Evolutionary conservation across 73 alveolate species (phyloP).

Genomic region (Blepharisma japonicum): DNA sequence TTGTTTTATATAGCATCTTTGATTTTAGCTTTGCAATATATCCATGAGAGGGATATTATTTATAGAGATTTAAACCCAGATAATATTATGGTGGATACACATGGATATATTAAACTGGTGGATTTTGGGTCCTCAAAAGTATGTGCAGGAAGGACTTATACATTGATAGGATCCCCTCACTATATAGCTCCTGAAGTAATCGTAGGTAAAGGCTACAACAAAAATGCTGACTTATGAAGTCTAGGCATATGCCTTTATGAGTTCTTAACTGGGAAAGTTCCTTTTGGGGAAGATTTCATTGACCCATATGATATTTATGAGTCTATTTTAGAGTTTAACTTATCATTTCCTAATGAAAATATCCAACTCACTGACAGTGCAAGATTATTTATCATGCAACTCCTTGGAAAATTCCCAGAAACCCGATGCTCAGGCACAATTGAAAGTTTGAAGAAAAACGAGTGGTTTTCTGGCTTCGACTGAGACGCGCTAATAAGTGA

Average conservation of each 20-base stretch:
- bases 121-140: slow-evolving; percentile 78
- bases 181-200: slow-evolving; percentile 66
- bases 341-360: slow-evolving; percentile 4
- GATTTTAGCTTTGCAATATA: slow-evolving; percentile 56
- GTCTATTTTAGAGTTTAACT: neutral
- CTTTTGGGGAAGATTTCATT: slow-evolving; percentile 28
- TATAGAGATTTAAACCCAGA: slow-evolving; percentile 79
- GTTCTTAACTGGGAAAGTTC: slow-evolving; percentile 49
- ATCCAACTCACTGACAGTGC: slow-evolving; percentile 13
- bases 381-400: neutral
- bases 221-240: slow-evolving; percentile 56
- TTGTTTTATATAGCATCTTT: slow-evolving; percentile 45
- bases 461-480: slow-evolving; percentile 21
- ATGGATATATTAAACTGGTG: slow-evolving; percentile 72
- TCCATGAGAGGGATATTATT: slow-evolving; percentile 57
- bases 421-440: neutral
- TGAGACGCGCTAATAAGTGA: slow-evolving; percentile 17
- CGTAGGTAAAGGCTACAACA: slow-evolving; percentile 60
- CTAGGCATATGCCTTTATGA: slow-evolving; percentile 53
- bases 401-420: slow-evolving; percentile 6
- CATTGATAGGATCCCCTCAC: slow-evolving; percentile 61
- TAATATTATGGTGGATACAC: slow-evolving; percentile 74
- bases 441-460: neutral
- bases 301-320: slow-evolving; percentile 31
- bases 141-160: slow-evolving; percentile 44